Base-by-base conservation (phyloP, 2,329 filamentous ascomycete species). In the Thielaviopsis euricoi region DNA sequence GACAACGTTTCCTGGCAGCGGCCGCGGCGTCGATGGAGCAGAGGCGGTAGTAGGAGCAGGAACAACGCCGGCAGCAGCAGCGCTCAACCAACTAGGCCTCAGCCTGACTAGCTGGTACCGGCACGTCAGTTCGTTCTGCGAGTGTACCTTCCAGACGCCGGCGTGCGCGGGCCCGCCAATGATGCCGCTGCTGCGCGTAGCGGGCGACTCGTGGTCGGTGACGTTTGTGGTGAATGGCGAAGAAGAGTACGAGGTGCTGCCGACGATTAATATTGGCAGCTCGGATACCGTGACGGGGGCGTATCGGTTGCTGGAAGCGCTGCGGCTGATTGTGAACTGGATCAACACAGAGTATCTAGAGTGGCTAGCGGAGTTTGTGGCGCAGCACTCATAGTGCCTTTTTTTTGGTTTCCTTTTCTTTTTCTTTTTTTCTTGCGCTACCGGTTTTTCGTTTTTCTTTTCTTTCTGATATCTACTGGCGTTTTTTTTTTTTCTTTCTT, bases 361-460 rank as follows among this genome's bases (percentile, higher is more conserved):
- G 21, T 60, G 58, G 58, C 37, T 60, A 19, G 51, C 52, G 10
- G 58, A 57, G 17, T 60, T 60, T 37, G n/a, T 60, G 37, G 53
- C 49, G 9, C 52, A 57, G 6, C 58, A 60, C 49, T 50, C 52
- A 15, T 58, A 48, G 43, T 33, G 12, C 15, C 43, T 40, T 15
- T 21, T n/a, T 48, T 48, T 10, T 48, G 6, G 21, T 21, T 21
- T 48, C 21, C n/a, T 3, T 46, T 19, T 46, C 3, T 46, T 7
- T 46, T 2, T 46, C 6, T 46, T 3, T 46, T 19, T 19, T 48
- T 17, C 21, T 48, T 48, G 12, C 29, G 29, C 6, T 33, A 33
- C 12, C 12, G 6, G 29, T 12, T 33, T 12, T 33, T 6, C 6
- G 6, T 6, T 33, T 33, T 33, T 33, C 29, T 6, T 6, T 12